A percentile compares a stretch with the other conserved stretches of the same genome.
phyloP scores from a whole-genome alignment of 371 early-diverging fungal genomes.

The Mortierella sp. region DNA sequence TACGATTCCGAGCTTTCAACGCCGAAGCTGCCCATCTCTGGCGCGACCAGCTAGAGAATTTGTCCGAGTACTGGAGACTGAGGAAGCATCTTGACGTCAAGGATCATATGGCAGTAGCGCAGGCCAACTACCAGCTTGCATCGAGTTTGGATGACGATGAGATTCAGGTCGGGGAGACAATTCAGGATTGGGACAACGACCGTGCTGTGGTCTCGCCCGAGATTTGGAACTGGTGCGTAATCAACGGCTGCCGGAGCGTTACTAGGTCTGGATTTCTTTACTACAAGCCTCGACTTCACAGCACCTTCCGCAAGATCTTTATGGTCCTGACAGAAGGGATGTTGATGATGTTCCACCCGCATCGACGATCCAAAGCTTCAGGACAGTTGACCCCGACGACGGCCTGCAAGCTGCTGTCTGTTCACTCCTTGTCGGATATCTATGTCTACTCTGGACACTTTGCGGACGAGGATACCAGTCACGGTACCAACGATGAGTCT shows the following conservation, averaged over 20 bases:
- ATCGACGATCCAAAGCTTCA: conserved; percentile 54
- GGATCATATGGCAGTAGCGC: conserved; percentile 50
- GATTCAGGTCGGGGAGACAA: conserved; percentile 31
- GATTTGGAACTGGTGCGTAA: conserved; percentile 70
- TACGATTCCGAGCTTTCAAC: conserved; percentile 59
- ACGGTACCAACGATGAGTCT: conserved; percentile 47
- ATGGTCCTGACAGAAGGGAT: conserved; percentile 65
- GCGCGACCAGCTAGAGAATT: conserved; percentile 63
- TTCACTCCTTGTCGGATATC: conserved; percentile 65
- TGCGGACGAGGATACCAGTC: conserved; percentile 50
- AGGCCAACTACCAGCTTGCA: conserved; percentile 38
- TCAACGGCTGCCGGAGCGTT: conserved; percentile 59
- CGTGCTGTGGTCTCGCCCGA: conserved; percentile 60
- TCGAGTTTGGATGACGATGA: conserved; percentile 55
- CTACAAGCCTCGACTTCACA: conserved; percentile 62
- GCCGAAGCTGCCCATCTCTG: conserved; percentile 66
- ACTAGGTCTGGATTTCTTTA: conserved; percentile 71
- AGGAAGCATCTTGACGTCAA: conserved; percentile 63
- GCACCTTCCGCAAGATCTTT: conserved; percentile 68
- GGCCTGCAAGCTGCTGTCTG: conserved; percentile 59
- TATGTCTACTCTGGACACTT: conserved; percentile 72
- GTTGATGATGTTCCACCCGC: conserved; percentile 65
- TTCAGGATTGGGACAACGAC: conserved; percentile 54
- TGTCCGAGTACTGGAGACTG: conserved; percentile 69
- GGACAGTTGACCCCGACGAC: conserved; percentile 53